phyloP scores from a whole-genome alignment of 805 yeast species.

The Huiozyma sinensis region DNA sequence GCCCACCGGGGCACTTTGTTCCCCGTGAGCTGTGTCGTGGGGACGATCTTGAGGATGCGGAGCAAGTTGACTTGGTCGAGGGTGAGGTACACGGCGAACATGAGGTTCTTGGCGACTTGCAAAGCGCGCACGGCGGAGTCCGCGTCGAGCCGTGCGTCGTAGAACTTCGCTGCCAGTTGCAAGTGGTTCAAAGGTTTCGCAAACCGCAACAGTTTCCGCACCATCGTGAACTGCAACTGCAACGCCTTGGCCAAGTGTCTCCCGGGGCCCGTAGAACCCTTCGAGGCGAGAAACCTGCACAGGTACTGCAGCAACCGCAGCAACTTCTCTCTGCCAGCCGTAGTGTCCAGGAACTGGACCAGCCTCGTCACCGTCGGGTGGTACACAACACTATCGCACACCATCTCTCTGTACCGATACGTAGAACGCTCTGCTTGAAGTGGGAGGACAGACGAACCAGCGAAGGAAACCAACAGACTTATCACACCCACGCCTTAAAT shows the following conservation, averaged over 20 bases:
- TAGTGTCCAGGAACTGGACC: slow-evolving; percentile 50
- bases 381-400: slow-evolving; percentile 47
- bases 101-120: slow-evolving; percentile 41
- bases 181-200: slow-evolving; percentile 71
- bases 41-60: slow-evolving; percentile 35
- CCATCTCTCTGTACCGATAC: slow-evolving; percentile 32
- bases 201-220: slow-evolving; percentile 77
- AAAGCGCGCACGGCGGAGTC: slow-evolving; percentile 30
- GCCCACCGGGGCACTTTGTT: slow-evolving; percentile 45
- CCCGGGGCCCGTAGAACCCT: slow-evolving; percentile 23
- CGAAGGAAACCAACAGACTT: too few species aligned
- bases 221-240: slow-evolving; percentile 51
- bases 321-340: slow-evolving; percentile 67
- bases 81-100: slow-evolving; percentile 51
- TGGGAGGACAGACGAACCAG: too few species aligned
- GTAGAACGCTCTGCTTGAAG: too few species aligned
- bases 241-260: slow-evolving; percentile 45
- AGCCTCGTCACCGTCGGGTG: slow-evolving; percentile 52
- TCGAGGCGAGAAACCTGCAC: slow-evolving; percentile 59
- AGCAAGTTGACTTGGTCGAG: slow-evolving; percentile 57
- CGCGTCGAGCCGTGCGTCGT: slow-evolving; percentile 58
- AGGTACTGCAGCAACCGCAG: slow-evolving; percentile 59
- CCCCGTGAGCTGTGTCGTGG: slow-evolving; percentile 39
- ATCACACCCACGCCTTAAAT: too few species aligned
- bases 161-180: slow-evolving; percentile 55